These are phyloP conservation scores for Speleostelium caveatum DNA, from an alignment of 78 protist genomes.

Conservation along the genomic window DNA sequence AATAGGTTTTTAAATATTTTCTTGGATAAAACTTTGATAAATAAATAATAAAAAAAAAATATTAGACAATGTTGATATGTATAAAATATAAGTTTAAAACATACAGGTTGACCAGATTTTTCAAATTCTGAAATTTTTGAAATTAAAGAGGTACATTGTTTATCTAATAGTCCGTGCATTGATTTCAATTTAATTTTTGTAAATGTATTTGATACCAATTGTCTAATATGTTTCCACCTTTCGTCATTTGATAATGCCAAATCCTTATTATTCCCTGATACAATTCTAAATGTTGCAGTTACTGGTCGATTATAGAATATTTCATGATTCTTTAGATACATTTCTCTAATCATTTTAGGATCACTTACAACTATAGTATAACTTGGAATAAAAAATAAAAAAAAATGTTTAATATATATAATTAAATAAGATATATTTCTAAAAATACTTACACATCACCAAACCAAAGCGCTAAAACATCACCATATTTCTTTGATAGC, in stretches of 20 bases:
- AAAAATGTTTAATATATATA: too few species aligned
- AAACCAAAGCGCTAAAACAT: slow-evolving; percentile 15
- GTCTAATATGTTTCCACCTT: slow-evolving; percentile 15
- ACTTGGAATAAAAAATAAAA: too few species aligned
- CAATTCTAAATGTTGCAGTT: background rate
- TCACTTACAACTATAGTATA: too few species aligned
- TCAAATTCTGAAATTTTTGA: slow-evolving; percentile 6
- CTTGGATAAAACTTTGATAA: slow-evolving; percentile 31
- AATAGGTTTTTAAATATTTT: slow-evolving; percentile 13
- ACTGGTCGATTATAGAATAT: slow-evolving; percentile 28
- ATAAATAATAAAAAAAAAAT: background rate
- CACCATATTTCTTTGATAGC: slow-evolving; percentile 3
- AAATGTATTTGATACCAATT: slow-evolving; percentile 19
- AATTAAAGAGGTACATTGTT: slow-evolving; percentile 6
- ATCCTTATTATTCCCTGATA: slow-evolving; percentile 1
- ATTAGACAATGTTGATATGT: background rate
- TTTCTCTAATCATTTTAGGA: too few species aligned
- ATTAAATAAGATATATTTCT: too few species aligned
- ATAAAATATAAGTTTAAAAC: background rate
- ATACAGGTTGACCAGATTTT: slow-evolving; percentile 32
- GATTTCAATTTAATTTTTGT: slow-evolving; percentile 47
- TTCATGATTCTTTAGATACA: too few species aligned
- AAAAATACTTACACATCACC: slow-evolving; percentile 65
- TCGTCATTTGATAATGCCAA: slow-evolving; percentile 19
- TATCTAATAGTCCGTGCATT: background rate